phyloP scores from a whole-genome alignment of 805 yeast species.

The Kluyveromyces nonfermentans region DNA sequence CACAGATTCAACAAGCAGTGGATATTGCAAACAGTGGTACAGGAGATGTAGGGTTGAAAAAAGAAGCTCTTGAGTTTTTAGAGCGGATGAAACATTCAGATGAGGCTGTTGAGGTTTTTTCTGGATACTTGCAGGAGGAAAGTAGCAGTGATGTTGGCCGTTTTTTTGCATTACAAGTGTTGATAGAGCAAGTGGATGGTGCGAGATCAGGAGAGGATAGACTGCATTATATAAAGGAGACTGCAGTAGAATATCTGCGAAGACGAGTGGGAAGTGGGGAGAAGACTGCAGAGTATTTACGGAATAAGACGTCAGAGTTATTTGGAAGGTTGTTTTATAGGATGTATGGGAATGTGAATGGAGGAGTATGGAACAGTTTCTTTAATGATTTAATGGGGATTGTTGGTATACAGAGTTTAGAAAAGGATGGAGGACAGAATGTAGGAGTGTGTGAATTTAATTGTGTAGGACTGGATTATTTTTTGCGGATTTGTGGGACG shows the following conservation, averaged over 20 bases:
- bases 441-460: constrained; percentile 19
- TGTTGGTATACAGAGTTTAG: constrained; percentile 14
- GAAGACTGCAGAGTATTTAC: constrained; percentile 22
- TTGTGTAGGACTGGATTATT: constrained; percentile 54
- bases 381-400: constrained; percentile 23
- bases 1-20: constrained; percentile 81
- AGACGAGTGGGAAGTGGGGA: constrained; percentile 11
- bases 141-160: constrained; percentile 21
- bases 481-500: constrained; percentile 58
- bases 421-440: constrained; percentile 2
- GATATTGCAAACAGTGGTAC: constrained; percentile 68
- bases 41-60: constrained; percentile 50
- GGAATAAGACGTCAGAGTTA: constrained; percentile 28
- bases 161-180: constrained; percentile 27
- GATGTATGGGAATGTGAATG: constrained; percentile 26
- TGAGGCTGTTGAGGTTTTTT: constrained; percentile 21
- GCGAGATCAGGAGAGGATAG: constrained; percentile 8
- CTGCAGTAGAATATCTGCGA: constrained; percentile 18
- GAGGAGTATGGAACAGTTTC: constrained; percentile 24
- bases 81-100: constrained; percentile 21
- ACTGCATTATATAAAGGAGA: constrained; percentile 16
- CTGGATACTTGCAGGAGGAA: constrained; percentile 18
- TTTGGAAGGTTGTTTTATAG: constrained; percentile 25
- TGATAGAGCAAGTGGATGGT: constrained; percentile 17
- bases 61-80: constrained; percentile 37